Base-by-base conservation (phyloP, 768 basidiomycete genomes). In the Suillus lakei region DNA sequence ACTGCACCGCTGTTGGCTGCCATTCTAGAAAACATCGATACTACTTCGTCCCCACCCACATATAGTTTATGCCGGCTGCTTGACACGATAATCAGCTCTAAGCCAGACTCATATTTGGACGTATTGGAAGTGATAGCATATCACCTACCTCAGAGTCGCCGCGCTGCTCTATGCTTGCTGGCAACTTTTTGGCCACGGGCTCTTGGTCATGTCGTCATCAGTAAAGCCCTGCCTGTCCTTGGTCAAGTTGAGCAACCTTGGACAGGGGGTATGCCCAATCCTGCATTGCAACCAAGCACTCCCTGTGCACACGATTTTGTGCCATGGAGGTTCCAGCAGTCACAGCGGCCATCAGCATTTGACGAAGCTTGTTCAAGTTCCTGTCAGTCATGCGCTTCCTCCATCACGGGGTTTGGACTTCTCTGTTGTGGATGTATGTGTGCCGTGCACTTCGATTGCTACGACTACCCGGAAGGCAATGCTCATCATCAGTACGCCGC, bases 371-470 rank as follows among this genome's bases (percentile, higher is more conserved):
- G 83, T 30, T 78, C 80, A 21, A 73, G 78, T 54, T 78, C 81
- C 39, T 95, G 93, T 71, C 79, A 81, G 15, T 82, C 81, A 18
- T 95, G 92, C 70, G 73, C 77, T 16, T 80, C 78, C 30, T 68
- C 76, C 15, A 84, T 94, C 51, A 72, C 74, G 48, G 92, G 88
- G n/a, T 92, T 91, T 71, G 90, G 88, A 6, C 78, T 96, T 7
- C 74, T 88, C 13, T 95, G 93, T 71, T 83, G 89, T 1, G 83
- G 89, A 58, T 93, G 93, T 75, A 80, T 85, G 73, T 90, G 87
- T 65, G 77, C 82, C 1, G 85, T 92, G 8, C 93, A 96, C 74
- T 86, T 92, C 64, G 87, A 89, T 67, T 96, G 93, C 78, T 93
- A 92, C 70, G 88, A 91, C 68, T 82, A 88, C 65, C 85, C 87